These are phyloP conservation scores for Mollisia scopiformis DNA, from an alignment of 2,329 filamentous ascomycete genomes.

Conservation along the genomic window DNA sequence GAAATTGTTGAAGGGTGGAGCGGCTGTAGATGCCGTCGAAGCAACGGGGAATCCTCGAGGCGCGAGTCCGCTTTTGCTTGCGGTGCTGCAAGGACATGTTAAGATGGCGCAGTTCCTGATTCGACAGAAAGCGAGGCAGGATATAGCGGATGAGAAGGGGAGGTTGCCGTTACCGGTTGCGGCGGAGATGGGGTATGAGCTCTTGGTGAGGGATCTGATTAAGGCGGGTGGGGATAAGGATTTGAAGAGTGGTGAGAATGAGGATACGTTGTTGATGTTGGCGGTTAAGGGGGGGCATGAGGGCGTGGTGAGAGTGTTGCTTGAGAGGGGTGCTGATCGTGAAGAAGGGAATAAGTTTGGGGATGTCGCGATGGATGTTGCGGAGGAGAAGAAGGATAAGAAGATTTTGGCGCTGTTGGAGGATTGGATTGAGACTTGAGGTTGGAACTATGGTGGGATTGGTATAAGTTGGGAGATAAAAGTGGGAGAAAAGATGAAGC, in stretches of 20 bases:
- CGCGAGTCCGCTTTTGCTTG: constrained; percentile 9
- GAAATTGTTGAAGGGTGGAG: constrained; percentile 19
- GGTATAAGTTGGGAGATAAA: no score
- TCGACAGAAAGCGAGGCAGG: constrained; percentile 10
- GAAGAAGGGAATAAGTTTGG: constrained; percentile 21
- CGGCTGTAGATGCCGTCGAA: constrained; percentile 23
- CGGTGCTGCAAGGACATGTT: constrained; percentile 8
- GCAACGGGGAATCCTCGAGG: constrained; percentile 12
- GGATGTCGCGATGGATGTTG: constrained; percentile 24
- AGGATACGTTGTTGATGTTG: constrained; percentile 18
- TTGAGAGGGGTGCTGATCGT: constrained; percentile 11
- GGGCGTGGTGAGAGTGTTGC: constrained; percentile 16
- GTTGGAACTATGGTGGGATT: no score
- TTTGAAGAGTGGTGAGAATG: constrained; percentile 17
- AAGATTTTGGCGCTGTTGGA: not conserved
- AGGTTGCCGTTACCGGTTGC: constrained; percentile 15
- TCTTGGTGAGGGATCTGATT: constrained; percentile 19
- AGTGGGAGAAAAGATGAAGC: no score
- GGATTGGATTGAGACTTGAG: not conserved
- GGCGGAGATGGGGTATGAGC: constrained; percentile 10
- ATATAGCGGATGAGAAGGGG: constrained; percentile 13
- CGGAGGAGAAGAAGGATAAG: constrained; percentile 19
- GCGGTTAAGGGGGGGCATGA: constrained; percentile 15
- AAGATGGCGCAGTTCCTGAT: constrained; percentile 19
- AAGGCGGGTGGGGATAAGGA: constrained; percentile 16